Percentiles rank a stretch among this genome's conserved stretches.
Conservation (phyloP, 2,329 filamentous ascomycete genomes). For the Penicillium hesseltinei region DNA sequence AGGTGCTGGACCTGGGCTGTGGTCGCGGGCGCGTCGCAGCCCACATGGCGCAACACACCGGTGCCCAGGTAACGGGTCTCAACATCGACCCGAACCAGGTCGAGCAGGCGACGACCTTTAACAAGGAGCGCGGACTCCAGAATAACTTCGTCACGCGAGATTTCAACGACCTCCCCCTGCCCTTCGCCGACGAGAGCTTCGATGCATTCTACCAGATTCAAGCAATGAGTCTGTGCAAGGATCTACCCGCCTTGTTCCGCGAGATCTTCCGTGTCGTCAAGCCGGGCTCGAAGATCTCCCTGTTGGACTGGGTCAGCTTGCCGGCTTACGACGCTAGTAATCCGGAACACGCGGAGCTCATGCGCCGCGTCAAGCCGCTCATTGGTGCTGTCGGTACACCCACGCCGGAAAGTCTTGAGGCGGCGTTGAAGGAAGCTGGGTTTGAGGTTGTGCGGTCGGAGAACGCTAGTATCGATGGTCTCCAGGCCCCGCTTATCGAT, state of each 20-base stretch:
- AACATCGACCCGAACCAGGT: constrained; percentile 57
- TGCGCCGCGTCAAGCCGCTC: constrained; percentile 56
- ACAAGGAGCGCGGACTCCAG: constrained; percentile 43
- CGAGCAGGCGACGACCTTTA: constrained; percentile 48
- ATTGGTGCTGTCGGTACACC: constrained; percentile 57
- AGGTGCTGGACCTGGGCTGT: constrained; percentile 54
- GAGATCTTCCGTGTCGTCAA: constrained; percentile 53
- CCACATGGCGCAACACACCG: constrained; percentile 52
- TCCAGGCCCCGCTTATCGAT: constrained; percentile 55
- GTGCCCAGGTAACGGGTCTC: constrained; percentile 51
- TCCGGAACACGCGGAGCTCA: constrained; percentile 50
- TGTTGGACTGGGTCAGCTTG: constrained; percentile 55
- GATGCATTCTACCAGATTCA: constrained; percentile 59
- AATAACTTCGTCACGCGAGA: constrained; percentile 53
- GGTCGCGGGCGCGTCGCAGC: constrained; percentile 55
- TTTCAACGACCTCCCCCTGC: constrained; percentile 53
- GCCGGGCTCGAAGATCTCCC: constrained; percentile 51
- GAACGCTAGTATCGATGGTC: constrained; percentile 52
- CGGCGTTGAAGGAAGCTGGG: constrained; percentile 48
- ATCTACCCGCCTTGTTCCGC: constrained; percentile 47
- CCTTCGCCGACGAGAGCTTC: constrained; percentile 50
- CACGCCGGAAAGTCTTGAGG: constrained; percentile 49
- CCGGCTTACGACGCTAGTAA: constrained; percentile 50
- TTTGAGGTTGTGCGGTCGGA: constrained; percentile 51
- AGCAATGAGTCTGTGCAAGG: constrained; percentile 55